Conservation (phyloP, 257 asterid genomes). For the Gentiana dahurica region DNA sequence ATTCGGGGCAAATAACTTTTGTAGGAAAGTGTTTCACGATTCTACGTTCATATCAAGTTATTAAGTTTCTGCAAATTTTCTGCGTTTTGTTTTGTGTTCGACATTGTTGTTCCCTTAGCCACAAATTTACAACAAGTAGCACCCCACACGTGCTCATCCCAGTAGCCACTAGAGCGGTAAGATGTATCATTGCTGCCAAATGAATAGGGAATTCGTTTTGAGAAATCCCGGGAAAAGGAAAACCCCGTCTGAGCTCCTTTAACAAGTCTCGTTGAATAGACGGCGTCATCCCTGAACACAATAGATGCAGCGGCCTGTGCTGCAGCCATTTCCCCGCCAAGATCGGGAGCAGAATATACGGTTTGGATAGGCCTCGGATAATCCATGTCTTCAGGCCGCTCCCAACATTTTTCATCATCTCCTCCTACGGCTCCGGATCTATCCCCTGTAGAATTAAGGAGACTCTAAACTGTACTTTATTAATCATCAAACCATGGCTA, state of each 20-base stretch:
- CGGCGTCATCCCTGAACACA: conserved; percentile 44
- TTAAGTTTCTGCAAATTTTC: no score
- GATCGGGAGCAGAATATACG: conserved; percentile 52
- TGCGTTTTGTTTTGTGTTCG: no score
- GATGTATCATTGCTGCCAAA: conserved; percentile 49
- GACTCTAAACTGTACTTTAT: no score
- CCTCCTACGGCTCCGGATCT: no score
- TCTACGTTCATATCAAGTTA: no score
- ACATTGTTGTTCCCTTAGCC: no score
- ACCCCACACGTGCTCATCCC: conserved; percentile 84
- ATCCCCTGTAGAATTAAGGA: no score
- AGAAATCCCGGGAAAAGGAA: conserved; percentile 42
- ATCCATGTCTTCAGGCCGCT: conserved; percentile 77
- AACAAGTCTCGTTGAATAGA: conserved; percentile 43
- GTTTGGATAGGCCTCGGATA: conserved; percentile 42
- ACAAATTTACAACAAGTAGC: no score
- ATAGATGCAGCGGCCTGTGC: conserved; percentile 85
- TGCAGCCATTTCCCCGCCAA: conserved; percentile 77
- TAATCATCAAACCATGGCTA: no score
- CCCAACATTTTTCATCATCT: conserved; percentile 60
- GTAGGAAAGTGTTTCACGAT: no score
- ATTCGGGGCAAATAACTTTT: no score
- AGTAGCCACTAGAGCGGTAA: conserved; percentile 67
- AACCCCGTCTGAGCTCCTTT: conserved; percentile 47
- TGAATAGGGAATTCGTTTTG: conserved; percentile 30